These are phyloP conservation scores for Gyromitra esculenta DNA, from an alignment of 2,329 filamentous ascomycete genomes.

Conservation along the genomic window DNA sequence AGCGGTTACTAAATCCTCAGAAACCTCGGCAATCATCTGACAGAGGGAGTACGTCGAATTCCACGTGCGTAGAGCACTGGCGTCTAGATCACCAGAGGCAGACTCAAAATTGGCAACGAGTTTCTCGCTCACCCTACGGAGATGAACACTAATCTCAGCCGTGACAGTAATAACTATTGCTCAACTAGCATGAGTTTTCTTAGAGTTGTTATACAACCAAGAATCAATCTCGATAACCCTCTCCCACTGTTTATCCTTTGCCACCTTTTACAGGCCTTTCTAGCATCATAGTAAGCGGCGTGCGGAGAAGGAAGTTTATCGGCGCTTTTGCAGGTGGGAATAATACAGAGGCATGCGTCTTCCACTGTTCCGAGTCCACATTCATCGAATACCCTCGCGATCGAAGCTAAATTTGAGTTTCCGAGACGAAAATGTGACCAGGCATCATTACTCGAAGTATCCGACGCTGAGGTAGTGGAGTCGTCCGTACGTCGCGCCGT, in stretches of 20 bases:
- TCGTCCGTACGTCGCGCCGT: not conserved
- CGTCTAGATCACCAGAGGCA: no score
- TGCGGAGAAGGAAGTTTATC: not conserved
- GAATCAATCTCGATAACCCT: not conserved
- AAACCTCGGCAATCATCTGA: not conserved
- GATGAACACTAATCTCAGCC: not conserved
- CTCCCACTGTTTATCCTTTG: not conserved
- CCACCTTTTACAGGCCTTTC: not conserved
- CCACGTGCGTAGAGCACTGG: not conserved
- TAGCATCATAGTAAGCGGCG: not conserved
- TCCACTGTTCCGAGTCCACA: conserved; percentile 33
- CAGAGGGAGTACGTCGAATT: not conserved
- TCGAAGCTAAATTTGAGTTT: conserved; percentile 7
- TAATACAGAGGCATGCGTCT: conserved; percentile 35
- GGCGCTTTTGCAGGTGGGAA: conserved; percentile 12
- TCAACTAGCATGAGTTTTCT: not conserved
- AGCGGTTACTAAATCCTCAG: not conserved
- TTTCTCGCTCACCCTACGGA: not conserved
- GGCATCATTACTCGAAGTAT: not conserved
- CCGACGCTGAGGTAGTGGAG: not conserved
- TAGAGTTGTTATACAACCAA: conserved; percentile 2
- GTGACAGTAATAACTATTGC: not conserved
- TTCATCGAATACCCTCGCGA: conserved; percentile 11
- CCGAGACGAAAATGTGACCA: conserved; percentile 5
- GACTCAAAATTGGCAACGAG: not conserved